A percentile compares a stretch with the other conserved stretches of the same genome.
phyloP scores from a whole-genome alignment of 352 stramenopile species.

The Phytophthora fragariae region DNA sequence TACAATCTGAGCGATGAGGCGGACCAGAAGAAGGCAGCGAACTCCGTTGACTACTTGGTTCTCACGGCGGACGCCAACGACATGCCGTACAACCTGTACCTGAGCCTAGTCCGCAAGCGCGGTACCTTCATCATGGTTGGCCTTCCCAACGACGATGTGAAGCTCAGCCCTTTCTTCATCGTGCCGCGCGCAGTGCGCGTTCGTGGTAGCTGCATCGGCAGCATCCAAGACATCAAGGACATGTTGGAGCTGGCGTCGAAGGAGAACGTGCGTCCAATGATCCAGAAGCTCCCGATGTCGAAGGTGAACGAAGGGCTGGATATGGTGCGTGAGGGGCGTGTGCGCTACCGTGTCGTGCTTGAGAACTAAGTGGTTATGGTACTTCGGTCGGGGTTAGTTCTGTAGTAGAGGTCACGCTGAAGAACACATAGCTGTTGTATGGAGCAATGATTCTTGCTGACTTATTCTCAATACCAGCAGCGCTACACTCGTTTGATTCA shows the following conservation, averaged over 20 bases:
- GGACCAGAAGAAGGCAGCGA: conserved; percentile 16
- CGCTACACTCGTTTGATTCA: too few species aligned
- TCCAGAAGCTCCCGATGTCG: conserved; percentile 56
- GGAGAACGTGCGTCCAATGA: conserved; percentile 63
- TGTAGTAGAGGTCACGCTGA: too few species aligned
- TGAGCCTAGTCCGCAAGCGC: conserved; percentile 11
- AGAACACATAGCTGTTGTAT: too few species aligned
- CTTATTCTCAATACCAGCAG: too few species aligned
- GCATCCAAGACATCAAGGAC: conserved; percentile 43
- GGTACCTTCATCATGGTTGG: conserved; percentile 23
- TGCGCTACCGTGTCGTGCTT: conserved; percentile 44
- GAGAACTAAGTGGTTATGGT: conserved; percentile 13
- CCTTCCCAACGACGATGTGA: conserved; percentile 10
- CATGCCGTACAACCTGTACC: conserved; percentile 24
- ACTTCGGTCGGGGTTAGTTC: not conserved
- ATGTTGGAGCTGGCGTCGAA: conserved; percentile 81
- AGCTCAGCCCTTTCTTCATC: conserved; percentile 2
- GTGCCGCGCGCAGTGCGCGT: not conserved
- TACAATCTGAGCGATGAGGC: conserved; percentile 19
- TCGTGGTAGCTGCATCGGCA: conserved; percentile 15
- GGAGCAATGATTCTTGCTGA: too few species aligned
- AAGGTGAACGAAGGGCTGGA: conserved; percentile 49
- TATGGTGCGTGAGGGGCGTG: conserved; percentile 41
- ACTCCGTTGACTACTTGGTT: conserved; percentile 11
- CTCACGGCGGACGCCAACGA: conserved; percentile 8